These are phyloP conservation scores for Imleria badia DNA, from an alignment of 768 basidiomycete species.

Conservation along the genomic window DNA sequence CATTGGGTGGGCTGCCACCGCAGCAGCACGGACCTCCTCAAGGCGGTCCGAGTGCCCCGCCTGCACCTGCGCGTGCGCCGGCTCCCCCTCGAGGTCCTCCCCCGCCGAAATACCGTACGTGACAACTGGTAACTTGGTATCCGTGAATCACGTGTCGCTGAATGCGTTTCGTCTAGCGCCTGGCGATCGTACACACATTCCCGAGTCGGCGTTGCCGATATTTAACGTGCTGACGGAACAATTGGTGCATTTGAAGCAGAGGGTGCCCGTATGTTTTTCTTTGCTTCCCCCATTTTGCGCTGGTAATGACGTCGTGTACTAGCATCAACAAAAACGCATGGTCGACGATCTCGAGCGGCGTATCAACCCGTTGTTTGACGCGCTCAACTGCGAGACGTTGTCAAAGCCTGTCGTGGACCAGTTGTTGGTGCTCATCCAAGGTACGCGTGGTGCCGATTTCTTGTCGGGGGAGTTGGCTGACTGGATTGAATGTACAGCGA, in stretches of 20 bases:
- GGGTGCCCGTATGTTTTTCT: constrained; percentile 55
- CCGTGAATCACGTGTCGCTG: neutral
- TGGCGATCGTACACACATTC: constrained; percentile 92
- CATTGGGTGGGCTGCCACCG: constrained; percentile 25
- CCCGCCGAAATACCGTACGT: constrained; percentile 62
- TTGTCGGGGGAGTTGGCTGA: neutral
- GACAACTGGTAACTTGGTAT: no score
- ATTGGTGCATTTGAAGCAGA: constrained; percentile 67
- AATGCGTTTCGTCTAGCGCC: constrained; percentile 51
- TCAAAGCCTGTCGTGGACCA: constrained; percentile 70
- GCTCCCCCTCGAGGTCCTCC: constrained; percentile 40
- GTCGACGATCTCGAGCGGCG: constrained; percentile 86
- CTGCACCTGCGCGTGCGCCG: constrained; percentile 29
- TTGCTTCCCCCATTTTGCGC: neutral
- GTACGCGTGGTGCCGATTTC: constrained; percentile 44
- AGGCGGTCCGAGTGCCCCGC: constrained; percentile 24
- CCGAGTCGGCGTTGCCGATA: constrained; percentile 62
- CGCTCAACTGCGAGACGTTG: constrained; percentile 86
- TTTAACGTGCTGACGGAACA: constrained; percentile 65
- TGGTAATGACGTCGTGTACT: neutral
- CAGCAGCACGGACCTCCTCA: constrained; percentile 32
- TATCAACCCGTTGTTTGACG: constrained; percentile 84
- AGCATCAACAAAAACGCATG: constrained; percentile 83
- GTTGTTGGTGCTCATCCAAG: constrained; percentile 67
- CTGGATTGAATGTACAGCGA: constrained; percentile 49